Evolutionary conservation across 331 rosid genomes (phyloP).

Genomic region (Acacia concinna): DNA sequence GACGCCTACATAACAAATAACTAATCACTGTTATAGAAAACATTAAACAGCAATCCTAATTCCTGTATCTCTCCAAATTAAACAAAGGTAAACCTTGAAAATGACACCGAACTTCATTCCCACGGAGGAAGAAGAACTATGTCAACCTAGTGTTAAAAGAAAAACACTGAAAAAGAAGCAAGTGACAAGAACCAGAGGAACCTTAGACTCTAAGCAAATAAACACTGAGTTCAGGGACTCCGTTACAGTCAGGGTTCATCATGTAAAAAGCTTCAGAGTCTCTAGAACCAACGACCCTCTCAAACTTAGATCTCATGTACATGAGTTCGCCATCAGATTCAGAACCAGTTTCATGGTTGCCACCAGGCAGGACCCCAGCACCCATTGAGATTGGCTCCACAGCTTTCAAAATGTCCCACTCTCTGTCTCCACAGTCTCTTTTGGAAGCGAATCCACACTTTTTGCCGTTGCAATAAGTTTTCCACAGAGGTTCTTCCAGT

Average conservation of each 20-base stretch:
- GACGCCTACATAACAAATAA: too few species aligned
- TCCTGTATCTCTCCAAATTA: too few species aligned
- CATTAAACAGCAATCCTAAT: too few species aligned
- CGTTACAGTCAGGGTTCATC: constrained; percentile 83
- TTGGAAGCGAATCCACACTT: constrained; percentile 70
- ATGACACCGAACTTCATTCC: too few species aligned
- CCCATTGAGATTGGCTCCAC: constrained; percentile 79
- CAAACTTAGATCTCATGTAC: constrained; percentile 82
- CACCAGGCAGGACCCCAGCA: constrained; percentile 62
- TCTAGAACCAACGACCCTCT: constrained; percentile 73
- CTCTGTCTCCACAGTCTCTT: constrained; percentile 58
- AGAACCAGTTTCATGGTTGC: constrained; percentile 12
- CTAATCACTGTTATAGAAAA: too few species aligned
- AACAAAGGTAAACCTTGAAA: too few species aligned
- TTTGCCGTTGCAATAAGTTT: constrained; percentile 70
- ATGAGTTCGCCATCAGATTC: constrained; percentile 57
- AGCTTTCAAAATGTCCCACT: constrained; percentile 63
- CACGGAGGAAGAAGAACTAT: too few species aligned
- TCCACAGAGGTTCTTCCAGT: constrained; percentile 67
- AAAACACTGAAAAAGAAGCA: not conserved
- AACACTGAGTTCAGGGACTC: constrained; percentile 76
- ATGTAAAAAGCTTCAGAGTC: constrained; percentile 79
- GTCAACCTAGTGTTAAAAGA: too few species aligned
- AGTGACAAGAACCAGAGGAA: not conserved
- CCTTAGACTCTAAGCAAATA: constrained; percentile 63